Percentiles rank a stretch among this genome's conserved stretches.
These are phyloP conservation scores for Microcos paniculata DNA, from an alignment of 345 rosid species.

Conservation along the genomic window DNA sequence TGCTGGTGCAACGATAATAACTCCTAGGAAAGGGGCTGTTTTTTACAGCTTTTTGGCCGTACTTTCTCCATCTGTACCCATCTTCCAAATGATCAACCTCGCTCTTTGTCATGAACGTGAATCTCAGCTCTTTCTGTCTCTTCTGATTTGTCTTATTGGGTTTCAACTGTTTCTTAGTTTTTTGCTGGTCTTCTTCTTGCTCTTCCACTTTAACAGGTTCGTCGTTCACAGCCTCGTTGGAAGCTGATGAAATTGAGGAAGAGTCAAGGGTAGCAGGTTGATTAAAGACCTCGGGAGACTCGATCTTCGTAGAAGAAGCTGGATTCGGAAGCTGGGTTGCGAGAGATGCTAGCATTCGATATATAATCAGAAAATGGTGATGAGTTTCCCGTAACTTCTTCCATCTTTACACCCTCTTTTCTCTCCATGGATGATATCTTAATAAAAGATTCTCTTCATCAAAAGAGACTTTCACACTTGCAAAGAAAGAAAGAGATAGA, in stretches of 20 bases:
- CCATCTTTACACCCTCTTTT: constrained; percentile 37
- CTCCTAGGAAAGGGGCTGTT: constrained; percentile 97
- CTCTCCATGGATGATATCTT: constrained; percentile 28
- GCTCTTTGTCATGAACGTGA: constrained; percentile 97
- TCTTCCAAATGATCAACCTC: constrained; percentile 99
- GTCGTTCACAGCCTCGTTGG: constrained; percentile 62
- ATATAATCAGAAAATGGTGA: constrained; percentile 41
- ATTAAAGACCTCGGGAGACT: constrained; percentile 41
- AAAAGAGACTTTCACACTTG: neutral
- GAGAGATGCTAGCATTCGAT: constrained; percentile 16
- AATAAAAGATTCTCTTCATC: constrained; percentile 24
- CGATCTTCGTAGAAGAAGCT: constrained; percentile 31
- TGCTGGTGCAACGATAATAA: constrained; percentile 93
- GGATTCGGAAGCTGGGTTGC: constrained; percentile 30
- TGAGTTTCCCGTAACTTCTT: constrained; percentile 35
- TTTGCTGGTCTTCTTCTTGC: constrained; percentile 42
- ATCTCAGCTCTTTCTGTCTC: constrained; percentile 84
- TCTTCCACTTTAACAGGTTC: constrained; percentile 36
- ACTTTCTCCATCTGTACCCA: constrained; percentile 98
- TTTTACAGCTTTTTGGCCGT: constrained; percentile 98
- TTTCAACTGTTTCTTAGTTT: constrained; percentile 57
- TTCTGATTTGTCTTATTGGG: constrained; percentile 76
- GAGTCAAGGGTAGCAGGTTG: constrained; percentile 86
- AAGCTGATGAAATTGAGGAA: constrained; percentile 81
- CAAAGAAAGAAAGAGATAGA: constrained; percentile 4